Conservation (phyloP, 176 grass and related monocot species). For the Zoysia pacifica region DNA sequence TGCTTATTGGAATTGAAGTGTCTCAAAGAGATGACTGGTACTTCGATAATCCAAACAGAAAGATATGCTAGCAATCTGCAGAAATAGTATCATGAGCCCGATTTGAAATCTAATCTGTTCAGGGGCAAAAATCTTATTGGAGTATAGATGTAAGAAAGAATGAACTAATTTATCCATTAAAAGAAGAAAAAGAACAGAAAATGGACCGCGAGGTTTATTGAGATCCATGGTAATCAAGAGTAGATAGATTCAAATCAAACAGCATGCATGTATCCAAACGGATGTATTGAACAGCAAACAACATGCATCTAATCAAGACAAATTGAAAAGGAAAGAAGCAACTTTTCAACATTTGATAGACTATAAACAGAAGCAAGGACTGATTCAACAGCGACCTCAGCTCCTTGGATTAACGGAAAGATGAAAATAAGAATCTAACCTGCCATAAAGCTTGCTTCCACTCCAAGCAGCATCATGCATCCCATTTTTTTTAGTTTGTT, state of each 20-base stretch:
- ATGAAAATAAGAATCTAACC: constrained; percentile 44
- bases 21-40: constrained; percentile 17
- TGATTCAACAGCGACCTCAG: constrained; percentile 24
- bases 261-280: constrained; percentile 16
- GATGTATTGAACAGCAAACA: constrained; percentile 21
- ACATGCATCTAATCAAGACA: constrained; percentile 37
- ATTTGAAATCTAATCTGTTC: constrained; percentile 11
- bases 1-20: constrained; percentile 12
- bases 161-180: neutral
- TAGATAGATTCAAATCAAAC: constrained; percentile 38
- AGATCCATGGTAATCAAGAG: constrained; percentile 46
- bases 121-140: constrained; percentile 7
- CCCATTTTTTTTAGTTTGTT: constrained; percentile 36
- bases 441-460: constrained; percentile 35
- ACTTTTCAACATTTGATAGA: neutral
- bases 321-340: neutral
- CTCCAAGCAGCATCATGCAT: constrained; percentile 47
- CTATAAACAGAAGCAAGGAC: constrained; percentile 16
- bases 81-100: neutral
- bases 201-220: constrained; percentile 10
- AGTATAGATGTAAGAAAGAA: constrained; percentile 2
- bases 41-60: constrained; percentile 14
- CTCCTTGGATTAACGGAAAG: constrained; percentile 26
- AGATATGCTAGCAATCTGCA: constrained; percentile 47
- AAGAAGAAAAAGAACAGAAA: neutral